Evolutionary conservation across 139 green algal genomes (phyloP).

Genomic region (Closterium sp.): DNA sequence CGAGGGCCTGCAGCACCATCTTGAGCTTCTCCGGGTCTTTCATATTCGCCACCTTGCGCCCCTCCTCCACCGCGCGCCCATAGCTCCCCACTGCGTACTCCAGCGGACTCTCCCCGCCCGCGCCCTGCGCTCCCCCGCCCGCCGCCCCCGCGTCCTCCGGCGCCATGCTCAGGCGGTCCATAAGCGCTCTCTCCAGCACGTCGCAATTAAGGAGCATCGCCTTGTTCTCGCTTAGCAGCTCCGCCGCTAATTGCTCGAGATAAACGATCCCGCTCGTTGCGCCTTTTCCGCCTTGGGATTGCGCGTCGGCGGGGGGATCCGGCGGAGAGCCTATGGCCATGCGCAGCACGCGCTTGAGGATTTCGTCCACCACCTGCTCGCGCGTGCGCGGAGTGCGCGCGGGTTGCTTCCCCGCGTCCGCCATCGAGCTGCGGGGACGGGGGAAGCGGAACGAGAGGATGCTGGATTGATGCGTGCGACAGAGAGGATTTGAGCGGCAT

Average conservation of each 20-base stretch:
- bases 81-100: constrained; percentile 36
- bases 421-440: background rate
- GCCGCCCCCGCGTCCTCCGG: background rate
- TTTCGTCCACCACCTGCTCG: constrained; percentile 46
- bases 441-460: background rate
- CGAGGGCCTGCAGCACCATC: background rate
- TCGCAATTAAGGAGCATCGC: constrained; percentile 26
- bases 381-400: background rate
- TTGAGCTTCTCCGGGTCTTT: constrained; percentile 52
- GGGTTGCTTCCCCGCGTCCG: background rate
- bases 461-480: background rate
- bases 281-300: background rate
- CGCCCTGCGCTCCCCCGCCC: background rate
- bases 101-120: constrained; percentile 26
- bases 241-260: constrained; percentile 37
- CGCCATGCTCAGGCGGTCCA: constrained; percentile 35
- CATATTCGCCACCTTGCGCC: constrained; percentile 33
- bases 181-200: constrained; percentile 28
- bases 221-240: constrained; percentile 40
- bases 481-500: background rate
- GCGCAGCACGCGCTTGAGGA: constrained; percentile 37
- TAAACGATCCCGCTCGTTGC: background rate
- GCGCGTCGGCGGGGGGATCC: background rate
- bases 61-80: constrained; percentile 43
- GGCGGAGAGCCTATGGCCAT: background rate